phyloP scores from a whole-genome alignment of 2,329 filamentous ascomycete species.

The Xylaria hypoxylon region DNA sequence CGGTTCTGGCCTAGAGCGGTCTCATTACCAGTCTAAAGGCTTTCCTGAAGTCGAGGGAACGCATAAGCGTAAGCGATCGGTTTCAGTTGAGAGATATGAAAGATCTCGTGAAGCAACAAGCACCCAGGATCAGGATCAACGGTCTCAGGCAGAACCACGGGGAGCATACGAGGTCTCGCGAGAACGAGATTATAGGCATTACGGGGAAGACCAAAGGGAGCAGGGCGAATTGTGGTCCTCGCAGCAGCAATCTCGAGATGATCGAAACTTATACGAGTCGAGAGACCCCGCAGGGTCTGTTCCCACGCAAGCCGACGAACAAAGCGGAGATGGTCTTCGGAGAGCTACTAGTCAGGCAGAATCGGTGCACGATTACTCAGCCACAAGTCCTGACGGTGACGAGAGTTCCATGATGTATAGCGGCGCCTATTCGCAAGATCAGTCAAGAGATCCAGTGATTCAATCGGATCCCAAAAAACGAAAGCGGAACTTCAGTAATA shows the following conservation, averaged over 20 bases:
- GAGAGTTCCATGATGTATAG: conserved; percentile 59
- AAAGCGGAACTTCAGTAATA: conserved; percentile 89
- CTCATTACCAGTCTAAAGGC: conserved; percentile 54
- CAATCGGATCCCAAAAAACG: conserved; percentile 75
- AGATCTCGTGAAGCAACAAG: conserved; percentile 53
- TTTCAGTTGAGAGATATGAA: conserved; percentile 68
- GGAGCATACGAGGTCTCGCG: conserved; percentile 58
- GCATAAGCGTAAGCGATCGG: conserved; percentile 77
- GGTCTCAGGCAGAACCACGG: conserved; percentile 53
- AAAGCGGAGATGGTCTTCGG: conserved; percentile 58
- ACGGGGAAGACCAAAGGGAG: conserved; percentile 60
- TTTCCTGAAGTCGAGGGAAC: conserved; percentile 61
- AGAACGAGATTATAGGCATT: conserved; percentile 58
- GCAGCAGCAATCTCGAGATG: conserved; percentile 58
- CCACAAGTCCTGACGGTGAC: conserved; percentile 67
- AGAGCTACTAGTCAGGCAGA: conserved; percentile 61
- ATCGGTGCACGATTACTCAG: conserved; percentile 61
- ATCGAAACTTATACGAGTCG: conserved; percentile 59
- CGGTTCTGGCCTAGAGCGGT: conserved; percentile 56
- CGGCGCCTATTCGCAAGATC: conserved; percentile 60
- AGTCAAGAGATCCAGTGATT: conserved; percentile 60
- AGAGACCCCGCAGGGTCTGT: conserved; percentile 59
- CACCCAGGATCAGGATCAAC: conserved; percentile 52
- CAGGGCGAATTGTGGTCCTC: conserved; percentile 63
- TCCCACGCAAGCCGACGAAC: conserved; percentile 63